phyloP scores from a whole-genome alignment of 1,139 yeast species.

The Nadsonia starkeyi-henricii region DNA sequence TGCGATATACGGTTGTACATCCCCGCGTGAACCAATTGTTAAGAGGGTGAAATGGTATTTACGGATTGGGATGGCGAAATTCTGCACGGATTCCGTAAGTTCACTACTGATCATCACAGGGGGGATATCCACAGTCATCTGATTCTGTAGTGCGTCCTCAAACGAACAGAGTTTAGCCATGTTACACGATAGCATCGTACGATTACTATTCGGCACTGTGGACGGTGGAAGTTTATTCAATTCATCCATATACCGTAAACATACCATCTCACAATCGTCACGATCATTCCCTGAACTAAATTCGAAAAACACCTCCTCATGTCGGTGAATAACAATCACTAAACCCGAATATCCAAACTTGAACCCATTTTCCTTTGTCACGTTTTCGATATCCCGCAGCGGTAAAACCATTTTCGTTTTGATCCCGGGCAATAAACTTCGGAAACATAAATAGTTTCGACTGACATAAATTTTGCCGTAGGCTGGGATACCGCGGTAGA shows the following conservation, averaged over 20 bases:
- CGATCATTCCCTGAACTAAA: conserved; percentile 53
- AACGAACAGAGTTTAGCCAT: conserved; percentile 20
- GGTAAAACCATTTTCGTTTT: conserved; percentile 80
- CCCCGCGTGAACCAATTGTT: conserved; percentile 92
- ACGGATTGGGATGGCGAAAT: conserved; percentile 12
- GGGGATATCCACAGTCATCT: conserved; percentile 14
- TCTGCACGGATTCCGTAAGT: conserved; percentile 1
- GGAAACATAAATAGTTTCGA: conserved; percentile 50
- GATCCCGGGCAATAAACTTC: conserved; percentile 69
- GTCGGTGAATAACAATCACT: conserved; percentile 53
- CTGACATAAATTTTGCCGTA: conserved; percentile 78
- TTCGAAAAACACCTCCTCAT: conserved; percentile 64
- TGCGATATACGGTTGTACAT: conserved; percentile 91
- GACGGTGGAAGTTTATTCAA: conserved; percentile 1
- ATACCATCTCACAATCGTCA: conserved; percentile 54
- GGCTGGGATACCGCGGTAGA: conserved; percentile 57
- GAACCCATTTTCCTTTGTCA: conserved; percentile 51
- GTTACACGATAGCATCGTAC: conserved; percentile 10
- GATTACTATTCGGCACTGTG: conserved; percentile 4
- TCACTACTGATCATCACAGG: conserved; percentile 16
- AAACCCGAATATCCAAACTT: conserved; percentile 57
- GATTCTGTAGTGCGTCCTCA: conserved; percentile 17
- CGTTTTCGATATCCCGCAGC: conserved; percentile 51
- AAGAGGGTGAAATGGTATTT: conserved; percentile 51
- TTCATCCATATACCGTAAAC: conserved; percentile 37